Evolutionary conservation across 2,329 filamentous ascomycete species (phyloP).

Genomic region (Trichocomaceae sp.): DNA sequence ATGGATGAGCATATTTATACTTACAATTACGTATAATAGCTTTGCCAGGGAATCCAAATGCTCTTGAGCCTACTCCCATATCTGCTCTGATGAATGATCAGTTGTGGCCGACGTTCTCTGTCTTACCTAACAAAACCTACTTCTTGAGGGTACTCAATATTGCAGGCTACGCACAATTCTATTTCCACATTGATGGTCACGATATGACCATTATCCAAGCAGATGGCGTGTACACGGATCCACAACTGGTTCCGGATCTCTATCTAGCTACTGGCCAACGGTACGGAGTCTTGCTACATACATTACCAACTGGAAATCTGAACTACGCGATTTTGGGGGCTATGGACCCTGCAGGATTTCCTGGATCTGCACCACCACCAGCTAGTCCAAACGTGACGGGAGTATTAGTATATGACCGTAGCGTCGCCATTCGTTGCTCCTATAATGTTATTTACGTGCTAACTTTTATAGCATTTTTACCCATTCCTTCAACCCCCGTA

Average conservation of each 20-base stretch:
- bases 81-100: slow-evolving; percentile 63
- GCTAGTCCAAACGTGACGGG: too few species aligned
- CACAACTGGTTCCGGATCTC: slow-evolving; percentile 53
- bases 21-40: slow-evolving; percentile 36
- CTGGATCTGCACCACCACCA: too few species aligned
- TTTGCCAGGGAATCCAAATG: slow-evolving; percentile 46
- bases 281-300: slow-evolving; percentile 38
- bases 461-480: too few species aligned
- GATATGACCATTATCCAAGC: slow-evolving; percentile 65
- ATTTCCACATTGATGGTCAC: slow-evolving; percentile 43
- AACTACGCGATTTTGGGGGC: background rate
- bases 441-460: too few species aligned
- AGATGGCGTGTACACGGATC: slow-evolving; percentile 63
- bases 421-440: too few species aligned
- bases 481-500: too few species aligned
- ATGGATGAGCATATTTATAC: slow-evolving; percentile 24
- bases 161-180: slow-evolving; percentile 57
- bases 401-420: too few species aligned
- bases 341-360: too few species aligned
- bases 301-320: background rate
- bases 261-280: slow-evolving; percentile 64
- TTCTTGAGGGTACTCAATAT: slow-evolving; percentile 67
- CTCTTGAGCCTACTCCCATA: slow-evolving; percentile 60
- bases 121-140: slow-evolving; percentile 63
- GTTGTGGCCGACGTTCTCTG: slow-evolving; percentile 49